Evolutionary conservation across 352 stramenopile species (phyloP).

Genomic region (Pythium scleroteichum): DNA sequence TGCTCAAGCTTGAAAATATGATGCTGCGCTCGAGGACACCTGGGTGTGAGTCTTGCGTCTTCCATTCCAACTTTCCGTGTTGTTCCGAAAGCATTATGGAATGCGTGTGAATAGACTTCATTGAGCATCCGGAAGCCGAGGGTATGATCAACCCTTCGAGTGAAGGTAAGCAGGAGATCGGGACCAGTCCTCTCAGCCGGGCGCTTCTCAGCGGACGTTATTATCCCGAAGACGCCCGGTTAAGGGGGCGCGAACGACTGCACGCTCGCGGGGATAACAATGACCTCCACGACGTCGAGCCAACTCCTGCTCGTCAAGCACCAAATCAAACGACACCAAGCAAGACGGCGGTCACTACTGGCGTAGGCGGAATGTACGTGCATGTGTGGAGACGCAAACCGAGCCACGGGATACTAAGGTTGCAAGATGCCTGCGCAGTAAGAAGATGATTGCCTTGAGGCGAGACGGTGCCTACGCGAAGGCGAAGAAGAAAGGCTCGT

Average conservation of each 20-base stretch:
- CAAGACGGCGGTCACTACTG: too few relatives aligned
- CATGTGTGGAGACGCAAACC: too few relatives aligned
- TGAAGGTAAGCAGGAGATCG: too few relatives aligned
- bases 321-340: too few relatives aligned
- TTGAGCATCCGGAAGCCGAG: slow-evolving; percentile 36
- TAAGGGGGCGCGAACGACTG: neutral
- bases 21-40: slow-evolving; percentile 65
- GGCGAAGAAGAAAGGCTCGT: slow-evolving; percentile 13
- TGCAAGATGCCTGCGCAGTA: neutral
- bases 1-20: slow-evolving; percentile 70
- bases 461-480: neutral
- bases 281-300: neutral
- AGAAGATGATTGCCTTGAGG: slow-evolving; percentile 16
- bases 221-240: slow-evolving; percentile 4
- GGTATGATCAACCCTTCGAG: too few relatives aligned
- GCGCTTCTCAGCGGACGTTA: slow-evolving; percentile 25
- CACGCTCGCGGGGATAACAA: slow-evolving; percentile 18
- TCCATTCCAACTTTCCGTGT: too few relatives aligned
- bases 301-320: too few relatives aligned
- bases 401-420: neutral
- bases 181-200: slow-evolving; percentile 25
- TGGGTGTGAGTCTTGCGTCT: slow-evolving; percentile 64
- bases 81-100: too few relatives aligned
- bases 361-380: too few relatives aligned
- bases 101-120: slow-evolving; percentile 61